A percentile compares a stretch with the other conserved stretches of the same genome.
Evolutionary conservation across 2,329 filamentous ascomycete genomes (phyloP).

Genomic region (Sporothrix mexicana): DNA sequence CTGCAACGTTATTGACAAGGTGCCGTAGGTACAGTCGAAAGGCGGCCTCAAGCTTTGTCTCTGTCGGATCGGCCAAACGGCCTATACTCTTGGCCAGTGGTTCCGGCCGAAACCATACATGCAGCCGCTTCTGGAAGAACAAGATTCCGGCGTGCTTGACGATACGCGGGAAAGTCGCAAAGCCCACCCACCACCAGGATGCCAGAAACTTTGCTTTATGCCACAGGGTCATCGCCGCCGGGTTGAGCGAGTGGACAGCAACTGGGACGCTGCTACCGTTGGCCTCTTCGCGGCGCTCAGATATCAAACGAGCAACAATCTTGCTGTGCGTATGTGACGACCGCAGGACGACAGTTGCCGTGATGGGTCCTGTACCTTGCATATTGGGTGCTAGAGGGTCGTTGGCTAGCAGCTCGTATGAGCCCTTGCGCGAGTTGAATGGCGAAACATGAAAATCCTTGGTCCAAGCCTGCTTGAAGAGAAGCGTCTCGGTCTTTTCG

Average conservation of each 20-base stretch:
- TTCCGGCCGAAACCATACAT: conserved; percentile 70
- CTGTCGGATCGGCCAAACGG: conserved; percentile 57
- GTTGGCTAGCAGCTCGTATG: conserved; percentile 57
- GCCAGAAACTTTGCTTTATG: conserved; percentile 56
- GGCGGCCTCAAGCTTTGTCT: conserved; percentile 53
- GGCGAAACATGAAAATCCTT: conserved; percentile 81
- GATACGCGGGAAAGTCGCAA: conserved; percentile 70
- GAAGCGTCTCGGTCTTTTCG: conserved; percentile 23
- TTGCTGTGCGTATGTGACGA: conserved; percentile 67
- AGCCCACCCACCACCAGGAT: conserved; percentile 70
- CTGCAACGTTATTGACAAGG: conserved; percentile 53
- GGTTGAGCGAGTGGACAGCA: conserved; percentile 49
- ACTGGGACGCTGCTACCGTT: conserved; percentile 41
- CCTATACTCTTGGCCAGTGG: conserved; percentile 62
- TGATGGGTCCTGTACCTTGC: conserved; percentile 52
- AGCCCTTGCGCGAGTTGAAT: conserved; percentile 69
- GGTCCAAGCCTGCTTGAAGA: conserved; percentile 60
- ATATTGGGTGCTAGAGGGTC: conserved; percentile 54
- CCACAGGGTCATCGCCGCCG: conserved; percentile 50
- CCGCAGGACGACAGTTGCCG: conserved; percentile 65
- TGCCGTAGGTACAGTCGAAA: conserved; percentile 57
- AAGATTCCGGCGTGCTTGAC: conserved; percentile 63
- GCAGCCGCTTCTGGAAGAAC: conserved; percentile 61
- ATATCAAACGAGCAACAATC: conserved; percentile 65
- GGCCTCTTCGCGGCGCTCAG: conserved; percentile 50